Percentiles rank a stretch among this genome's conserved stretches.
phyloP scores from a whole-genome alignment of 345 rosid genomes.

The Turritis glabra region DNA sequence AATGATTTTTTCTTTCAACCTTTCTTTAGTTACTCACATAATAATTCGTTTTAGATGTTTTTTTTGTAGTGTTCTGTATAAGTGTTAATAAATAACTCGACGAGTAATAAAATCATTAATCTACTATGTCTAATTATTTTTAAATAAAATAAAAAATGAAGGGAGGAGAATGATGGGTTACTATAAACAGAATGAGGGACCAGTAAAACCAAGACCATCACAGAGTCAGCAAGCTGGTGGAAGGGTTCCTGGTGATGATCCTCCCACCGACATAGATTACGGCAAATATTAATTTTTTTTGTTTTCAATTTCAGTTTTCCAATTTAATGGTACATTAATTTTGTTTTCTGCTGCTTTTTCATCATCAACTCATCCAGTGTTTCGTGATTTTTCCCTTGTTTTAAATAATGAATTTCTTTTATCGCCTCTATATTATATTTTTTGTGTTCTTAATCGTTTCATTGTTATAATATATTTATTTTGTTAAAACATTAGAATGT shows the following conservation, averaged over 20 bases:
- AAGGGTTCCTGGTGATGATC: not conserved
- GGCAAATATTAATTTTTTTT: not conserved
- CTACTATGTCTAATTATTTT: no score
- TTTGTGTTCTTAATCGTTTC: not conserved
- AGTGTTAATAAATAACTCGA: not conserved
- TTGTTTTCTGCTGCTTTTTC: not conserved
- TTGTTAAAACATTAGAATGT: not conserved
- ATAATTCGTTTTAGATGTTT: no score
- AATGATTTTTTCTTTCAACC: no score
- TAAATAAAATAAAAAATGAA: not conserved
- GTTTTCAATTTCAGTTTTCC: not conserved
- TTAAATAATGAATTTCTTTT: not conserved
- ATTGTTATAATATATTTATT: not conserved
- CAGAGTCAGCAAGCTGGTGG: constrained; percentile 1
- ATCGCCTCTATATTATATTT: not conserved
- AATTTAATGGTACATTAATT: not conserved
- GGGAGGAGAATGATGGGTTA: constrained; percentile 8
- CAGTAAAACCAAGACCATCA: not conserved
- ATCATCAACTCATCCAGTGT: no score
- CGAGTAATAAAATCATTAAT: no score
- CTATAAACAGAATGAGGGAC: not conserved
- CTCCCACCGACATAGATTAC: not conserved
- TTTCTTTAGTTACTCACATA: no score
- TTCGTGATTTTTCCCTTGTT: not conserved
- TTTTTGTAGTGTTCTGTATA: not conserved